Evolutionary conservation across 352 stramenopile genomes (phyloP).

Genomic region (Pythium volutum): DNA sequence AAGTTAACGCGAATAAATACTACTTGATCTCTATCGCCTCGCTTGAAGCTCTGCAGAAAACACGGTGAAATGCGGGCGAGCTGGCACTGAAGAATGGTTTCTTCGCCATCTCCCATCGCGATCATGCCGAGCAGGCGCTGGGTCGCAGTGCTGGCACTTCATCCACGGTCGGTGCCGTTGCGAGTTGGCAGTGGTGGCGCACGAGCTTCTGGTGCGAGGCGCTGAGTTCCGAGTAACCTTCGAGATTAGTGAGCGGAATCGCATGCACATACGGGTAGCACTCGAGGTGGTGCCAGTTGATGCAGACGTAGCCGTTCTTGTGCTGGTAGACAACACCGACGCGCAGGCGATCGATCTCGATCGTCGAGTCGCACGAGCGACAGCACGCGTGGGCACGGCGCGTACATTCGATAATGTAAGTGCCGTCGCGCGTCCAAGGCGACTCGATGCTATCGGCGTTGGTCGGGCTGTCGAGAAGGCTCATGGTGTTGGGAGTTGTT

Average conservation of each 20-base stretch:
- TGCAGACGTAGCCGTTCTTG: conserved; percentile 79
- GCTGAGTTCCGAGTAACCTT: conserved; percentile 68
- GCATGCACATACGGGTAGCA: conserved; percentile 60
- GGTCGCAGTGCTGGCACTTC: conserved; percentile 13
- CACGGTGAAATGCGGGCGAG: background rate
- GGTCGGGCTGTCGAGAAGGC: conserved; percentile 19
- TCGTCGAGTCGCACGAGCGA: conserved; percentile 67
- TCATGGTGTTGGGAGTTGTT: conserved; percentile 17
- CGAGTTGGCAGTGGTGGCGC: conserved; percentile 20
- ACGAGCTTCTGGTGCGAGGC: conserved; percentile 55
- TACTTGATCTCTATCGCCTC: conserved; percentile 6
- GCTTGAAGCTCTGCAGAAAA: background rate
- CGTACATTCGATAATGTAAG: conserved; percentile 79
- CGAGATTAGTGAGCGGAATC: conserved; percentile 61
- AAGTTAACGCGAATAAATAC: conserved; percentile 20
- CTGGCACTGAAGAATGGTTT: background rate
- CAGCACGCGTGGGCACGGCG: conserved; percentile 67
- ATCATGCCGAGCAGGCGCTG: conserved; percentile 28
- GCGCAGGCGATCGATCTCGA: conserved; percentile 61
- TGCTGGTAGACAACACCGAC: conserved; percentile 81
- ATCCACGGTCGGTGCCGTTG: background rate
- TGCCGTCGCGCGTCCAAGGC: conserved; percentile 74
- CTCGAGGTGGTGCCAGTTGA: conserved; percentile 84
- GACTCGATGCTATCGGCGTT: conserved; percentile 33
- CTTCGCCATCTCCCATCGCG: background rate